phyloP scores from a whole-genome alignment of 768 basidiomycete species.

The Tricholoma saponaceum region DNA sequence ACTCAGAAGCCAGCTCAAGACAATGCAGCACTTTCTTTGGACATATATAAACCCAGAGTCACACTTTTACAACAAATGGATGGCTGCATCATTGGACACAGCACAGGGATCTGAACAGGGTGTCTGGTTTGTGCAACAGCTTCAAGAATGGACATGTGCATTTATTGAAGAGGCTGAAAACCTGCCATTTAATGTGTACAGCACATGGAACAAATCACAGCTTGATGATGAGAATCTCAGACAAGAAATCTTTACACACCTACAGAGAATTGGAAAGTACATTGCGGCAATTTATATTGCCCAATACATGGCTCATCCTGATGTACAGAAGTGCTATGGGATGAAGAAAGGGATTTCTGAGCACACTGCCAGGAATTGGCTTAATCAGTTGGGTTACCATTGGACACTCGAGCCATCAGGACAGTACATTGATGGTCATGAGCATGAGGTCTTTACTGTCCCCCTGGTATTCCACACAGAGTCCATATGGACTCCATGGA shows the following conservation, averaged over 20 bases:
- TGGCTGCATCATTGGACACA: background rate
- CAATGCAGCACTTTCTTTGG: constrained; percentile 5
- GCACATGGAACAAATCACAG: constrained; percentile 3
- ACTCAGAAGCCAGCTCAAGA: background rate
- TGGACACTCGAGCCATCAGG: constrained; percentile 16
- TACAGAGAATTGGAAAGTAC: constrained; percentile 16
- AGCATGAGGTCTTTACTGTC: too few relatives aligned
- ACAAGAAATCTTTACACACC: constrained; percentile 6
- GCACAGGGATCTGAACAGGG: constrained; percentile 1
- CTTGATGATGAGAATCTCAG: constrained; percentile 15
- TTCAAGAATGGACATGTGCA: constrained; percentile 2
- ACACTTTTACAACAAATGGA: constrained; percentile 1
- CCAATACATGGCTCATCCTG: constrained; percentile 8
- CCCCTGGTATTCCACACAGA: too few relatives aligned
- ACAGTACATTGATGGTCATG: constrained; percentile 28
- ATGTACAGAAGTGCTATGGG: constrained; percentile 7
- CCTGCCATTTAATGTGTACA: constrained; percentile 1
- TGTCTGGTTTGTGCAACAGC: constrained; percentile 2
- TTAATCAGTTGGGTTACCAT: constrained; percentile 15
- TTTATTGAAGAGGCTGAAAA: background rate
- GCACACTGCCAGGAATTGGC: constrained; percentile 22
- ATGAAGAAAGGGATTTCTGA: constrained; percentile 15
- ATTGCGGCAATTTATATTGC: constrained; percentile 17
- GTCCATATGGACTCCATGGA: too few relatives aligned
- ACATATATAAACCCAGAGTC: constrained; percentile 1